Conservation (phyloP, 1,139 yeast genomes). For the Zygoascus hellenicus region DNA sequence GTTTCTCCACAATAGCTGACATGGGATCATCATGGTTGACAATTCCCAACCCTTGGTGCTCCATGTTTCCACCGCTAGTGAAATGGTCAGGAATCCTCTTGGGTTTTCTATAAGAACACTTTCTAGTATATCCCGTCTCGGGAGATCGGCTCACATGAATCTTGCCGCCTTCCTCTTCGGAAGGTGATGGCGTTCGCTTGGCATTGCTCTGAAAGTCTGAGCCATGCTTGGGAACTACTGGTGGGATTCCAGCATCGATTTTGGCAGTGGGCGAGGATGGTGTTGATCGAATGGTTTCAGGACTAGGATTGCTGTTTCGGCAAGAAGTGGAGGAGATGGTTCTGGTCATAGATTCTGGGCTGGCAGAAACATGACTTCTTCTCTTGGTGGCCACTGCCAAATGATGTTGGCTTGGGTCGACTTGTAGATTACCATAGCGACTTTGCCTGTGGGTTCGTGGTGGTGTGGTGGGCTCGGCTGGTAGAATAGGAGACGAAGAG, state of each 20-base stretch:
- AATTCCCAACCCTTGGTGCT: conserved; percentile 1
- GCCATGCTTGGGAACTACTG: conserved; percentile 26
- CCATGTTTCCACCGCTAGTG: neutral
- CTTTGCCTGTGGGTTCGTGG: neutral
- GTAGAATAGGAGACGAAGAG: neutral
- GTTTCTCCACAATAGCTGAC: conserved; percentile 1
- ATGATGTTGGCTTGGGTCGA: conserved; percentile 1
- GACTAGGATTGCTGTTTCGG: conserved; percentile 1
- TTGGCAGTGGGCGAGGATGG: conserved; percentile 5
- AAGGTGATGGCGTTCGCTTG: conserved; percentile 6
- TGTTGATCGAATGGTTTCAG: conserved; percentile 1
- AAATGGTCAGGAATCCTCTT: conserved; percentile 3
- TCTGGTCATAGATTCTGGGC: neutral
- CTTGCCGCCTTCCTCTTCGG: neutral
- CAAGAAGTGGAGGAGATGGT: neutral
- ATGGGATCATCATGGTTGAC: conserved; percentile 8
- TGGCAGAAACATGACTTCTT: neutral
- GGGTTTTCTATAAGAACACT: conserved; percentile 22
- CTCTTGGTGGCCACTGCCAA: neutral
- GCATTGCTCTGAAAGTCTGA: neutral
- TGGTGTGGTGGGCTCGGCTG: neutral
- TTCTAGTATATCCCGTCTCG: conserved; percentile 20
- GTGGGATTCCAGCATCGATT: conserved; percentile 28
- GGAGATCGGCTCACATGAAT: neutral
- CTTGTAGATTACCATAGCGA: neutral